Percentiles rank a stretch among this genome's conserved stretches.
Evolutionary conservation across 305 asterid species (phyloP).

Genomic region (Andrographis paniculata): DNA sequence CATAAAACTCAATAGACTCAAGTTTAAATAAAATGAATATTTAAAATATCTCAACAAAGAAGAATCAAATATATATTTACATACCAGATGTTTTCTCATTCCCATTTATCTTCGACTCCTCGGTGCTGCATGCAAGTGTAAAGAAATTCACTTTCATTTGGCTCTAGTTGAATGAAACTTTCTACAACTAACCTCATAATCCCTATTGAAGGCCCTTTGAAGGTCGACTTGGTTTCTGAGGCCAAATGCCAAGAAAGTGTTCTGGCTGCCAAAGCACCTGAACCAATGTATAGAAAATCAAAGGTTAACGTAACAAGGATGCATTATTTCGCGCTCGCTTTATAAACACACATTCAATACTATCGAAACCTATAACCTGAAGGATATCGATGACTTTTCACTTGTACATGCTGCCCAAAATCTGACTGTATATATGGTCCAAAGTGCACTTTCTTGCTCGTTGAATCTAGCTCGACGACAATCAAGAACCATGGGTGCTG

Average conservation of each 20-base stretch:
- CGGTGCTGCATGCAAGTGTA: conserved; percentile 45
- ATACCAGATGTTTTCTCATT: conserved; percentile 39
- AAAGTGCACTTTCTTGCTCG: conserved; percentile 91
- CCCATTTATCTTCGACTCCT: conserved; percentile 38
- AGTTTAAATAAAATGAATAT: too few species aligned
- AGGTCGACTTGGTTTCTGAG: conserved; percentile 86
- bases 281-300: conserved; percentile 12
- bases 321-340: conserved; percentile 5
- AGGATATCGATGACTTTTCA: conserved; percentile 52
- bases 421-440: conserved; percentile 70
- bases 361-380: conserved; percentile 53
- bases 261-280: conserved; percentile 71
- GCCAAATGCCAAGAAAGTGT: conserved; percentile 98
- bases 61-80: conserved; percentile 32
- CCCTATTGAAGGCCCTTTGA: conserved; percentile 62
- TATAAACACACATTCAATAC: conserved; percentile 6
- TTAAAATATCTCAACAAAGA: conserved; percentile 37
- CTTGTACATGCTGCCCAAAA: conserved; percentile 47
- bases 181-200: conserved; percentile 44
- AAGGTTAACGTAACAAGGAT: conserved; percentile 11
- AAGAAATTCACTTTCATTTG: conserved; percentile 19
- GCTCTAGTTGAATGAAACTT: conserved; percentile 10
- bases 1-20: too few species aligned
- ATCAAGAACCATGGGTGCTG: conserved; percentile 8
- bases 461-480: conserved; percentile 47